phyloP scores from a whole-genome alignment of 2,329 filamentous ascomycete species.

The Phaeophleospora eucalypticola region DNA sequence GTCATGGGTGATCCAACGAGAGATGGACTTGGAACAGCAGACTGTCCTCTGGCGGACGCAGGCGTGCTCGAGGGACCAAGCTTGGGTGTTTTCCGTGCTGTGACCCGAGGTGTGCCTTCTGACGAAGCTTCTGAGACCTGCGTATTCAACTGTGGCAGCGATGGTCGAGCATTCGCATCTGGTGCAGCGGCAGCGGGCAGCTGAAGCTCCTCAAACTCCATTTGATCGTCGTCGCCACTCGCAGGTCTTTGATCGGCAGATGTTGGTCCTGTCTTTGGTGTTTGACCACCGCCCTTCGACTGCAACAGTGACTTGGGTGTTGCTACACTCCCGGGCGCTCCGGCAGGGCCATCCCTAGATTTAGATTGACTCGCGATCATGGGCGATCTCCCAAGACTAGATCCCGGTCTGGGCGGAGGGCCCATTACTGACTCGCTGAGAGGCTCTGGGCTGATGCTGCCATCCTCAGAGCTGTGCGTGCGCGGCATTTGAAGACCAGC shows the following conservation, averaged over 20 bases:
- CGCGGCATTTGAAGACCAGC: conserved; percentile 21
- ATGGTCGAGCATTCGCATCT: conserved; percentile 10
- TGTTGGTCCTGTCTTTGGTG: neutral
- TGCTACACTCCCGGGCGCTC: conserved; percentile 21
- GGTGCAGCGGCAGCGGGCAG: conserved; percentile 68
- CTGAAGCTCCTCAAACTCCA: conserved; percentile 56
- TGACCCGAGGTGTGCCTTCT: conserved; percentile 55
- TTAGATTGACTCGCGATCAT: conserved; percentile 57
- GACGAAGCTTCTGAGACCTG: conserved; percentile 39
- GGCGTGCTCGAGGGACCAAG: conserved; percentile 55
- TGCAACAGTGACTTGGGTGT: conserved; percentile 32
- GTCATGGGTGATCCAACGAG: conserved; percentile 45
- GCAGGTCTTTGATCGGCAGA: neutral
- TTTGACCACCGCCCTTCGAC: neutral
- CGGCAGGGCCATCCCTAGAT: conserved; percentile 24
- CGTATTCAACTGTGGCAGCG: conserved; percentile 52
- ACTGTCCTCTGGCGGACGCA: conserved; percentile 33
- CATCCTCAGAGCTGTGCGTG: conserved; percentile 41
- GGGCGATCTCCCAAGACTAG: conserved; percentile 62
- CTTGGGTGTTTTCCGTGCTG: conserved; percentile 65
- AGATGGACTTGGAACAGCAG: conserved; percentile 50
- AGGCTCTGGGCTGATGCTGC: conserved; percentile 50
- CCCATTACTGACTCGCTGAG: conserved; percentile 48
- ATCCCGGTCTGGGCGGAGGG: conserved; percentile 57
- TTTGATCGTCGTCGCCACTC: conserved; percentile 8